Percentiles rank a stretch among this genome's conserved stretches.
phyloP scores from a whole-genome alignment of 768 basidiomycete species.

The Mycena belliarum region DNA sequence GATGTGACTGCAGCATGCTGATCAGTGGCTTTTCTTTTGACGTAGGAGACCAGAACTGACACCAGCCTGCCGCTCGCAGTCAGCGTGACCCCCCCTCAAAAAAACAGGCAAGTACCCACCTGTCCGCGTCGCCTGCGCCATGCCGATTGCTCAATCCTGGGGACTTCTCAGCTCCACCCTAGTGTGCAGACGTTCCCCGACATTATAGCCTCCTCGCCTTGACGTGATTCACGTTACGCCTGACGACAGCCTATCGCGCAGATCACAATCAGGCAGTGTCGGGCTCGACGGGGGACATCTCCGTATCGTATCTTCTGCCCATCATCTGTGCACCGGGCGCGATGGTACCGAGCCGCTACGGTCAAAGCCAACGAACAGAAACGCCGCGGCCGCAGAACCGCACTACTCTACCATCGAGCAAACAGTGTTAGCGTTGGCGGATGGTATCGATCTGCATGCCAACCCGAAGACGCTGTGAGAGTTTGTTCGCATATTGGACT shows the following conservation, averaged over 20 bases:
- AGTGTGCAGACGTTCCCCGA: background rate
- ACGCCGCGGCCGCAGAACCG: background rate
- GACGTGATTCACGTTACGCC: constrained; percentile 15
- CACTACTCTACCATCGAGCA: background rate
- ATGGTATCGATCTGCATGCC: constrained; percentile 14
- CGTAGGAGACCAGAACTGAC: background rate
- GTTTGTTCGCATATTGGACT: background rate
- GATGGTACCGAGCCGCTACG: constrained; percentile 9
- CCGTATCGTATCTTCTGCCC: background rate
- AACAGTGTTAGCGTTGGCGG: constrained; percentile 19
- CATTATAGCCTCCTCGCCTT: constrained; percentile 7
- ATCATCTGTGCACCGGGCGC: constrained; percentile 3
- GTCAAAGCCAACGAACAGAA: constrained; percentile 15
- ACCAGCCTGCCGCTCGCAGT: constrained; percentile 3
- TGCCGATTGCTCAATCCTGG: background rate
- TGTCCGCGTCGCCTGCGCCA: constrained; percentile 9
- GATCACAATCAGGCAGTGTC: constrained; percentile 7
- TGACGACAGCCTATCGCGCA: constrained; percentile 5
- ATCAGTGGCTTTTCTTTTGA: background rate
- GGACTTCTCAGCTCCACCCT: background rate
- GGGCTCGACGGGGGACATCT: background rate
- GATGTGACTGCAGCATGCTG: constrained; percentile 6
- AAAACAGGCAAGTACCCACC: background rate
- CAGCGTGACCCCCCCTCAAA: background rate
- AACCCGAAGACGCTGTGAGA: constrained; percentile 11